A percentile compares a stretch with the other conserved stretches of the same genome.
These are phyloP conservation scores for Psidium friedrichsthalianum DNA, from an alignment of 345 rosid species.

Conservation along the genomic window DNA sequence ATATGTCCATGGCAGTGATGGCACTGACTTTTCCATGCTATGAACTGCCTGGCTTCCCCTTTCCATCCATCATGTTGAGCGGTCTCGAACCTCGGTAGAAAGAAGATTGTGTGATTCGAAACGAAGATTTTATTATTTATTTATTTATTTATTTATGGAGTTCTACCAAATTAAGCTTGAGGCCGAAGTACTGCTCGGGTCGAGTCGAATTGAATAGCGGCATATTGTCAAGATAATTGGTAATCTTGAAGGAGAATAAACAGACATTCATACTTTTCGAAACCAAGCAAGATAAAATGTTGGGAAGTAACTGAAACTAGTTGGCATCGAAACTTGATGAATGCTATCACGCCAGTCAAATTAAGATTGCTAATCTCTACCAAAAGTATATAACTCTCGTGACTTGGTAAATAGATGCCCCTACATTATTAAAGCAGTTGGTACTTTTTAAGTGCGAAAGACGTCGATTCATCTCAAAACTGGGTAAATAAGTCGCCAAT, in stretches of 20 bases:
- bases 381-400: background rate
- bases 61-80: background rate
- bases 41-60: background rate
- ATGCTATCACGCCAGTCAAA: background rate
- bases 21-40: background rate
- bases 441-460: background rate
- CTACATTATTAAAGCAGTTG: background rate
- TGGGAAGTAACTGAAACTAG: background rate
- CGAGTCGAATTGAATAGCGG: too few relatives aligned
- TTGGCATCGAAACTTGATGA: background rate
- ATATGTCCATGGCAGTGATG: background rate
- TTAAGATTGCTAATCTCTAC: background rate
- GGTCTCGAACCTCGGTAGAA: background rate
- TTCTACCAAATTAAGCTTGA: background rate
- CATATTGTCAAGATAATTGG: background rate
- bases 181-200: background rate
- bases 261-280: background rate
- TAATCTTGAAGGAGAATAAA: background rate
- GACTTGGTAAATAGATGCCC: background rate
- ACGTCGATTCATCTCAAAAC: background rate
- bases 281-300: background rate
- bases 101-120: background rate
- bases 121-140: background rate
- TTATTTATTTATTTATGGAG: background rate
- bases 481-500: background rate